Evolutionary conservation across 352 stramenopile genomes (phyloP).

Genomic region (Globisporangium nagaii): DNA sequence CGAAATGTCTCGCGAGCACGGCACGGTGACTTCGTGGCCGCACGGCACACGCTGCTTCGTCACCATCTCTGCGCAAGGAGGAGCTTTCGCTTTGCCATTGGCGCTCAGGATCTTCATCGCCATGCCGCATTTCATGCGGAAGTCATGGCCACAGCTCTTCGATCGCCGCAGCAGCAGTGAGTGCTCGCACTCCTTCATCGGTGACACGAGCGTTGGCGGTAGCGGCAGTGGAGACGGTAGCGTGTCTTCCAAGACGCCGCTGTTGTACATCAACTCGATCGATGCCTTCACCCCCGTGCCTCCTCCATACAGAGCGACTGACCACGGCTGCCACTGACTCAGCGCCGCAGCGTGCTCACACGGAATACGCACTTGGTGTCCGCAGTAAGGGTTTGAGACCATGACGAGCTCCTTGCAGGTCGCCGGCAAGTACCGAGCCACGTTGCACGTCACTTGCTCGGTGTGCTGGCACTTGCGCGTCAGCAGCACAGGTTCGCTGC

Average conservation of each 20-base stretch:
- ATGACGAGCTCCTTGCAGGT: constrained; percentile 28
- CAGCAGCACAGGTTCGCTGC: constrained; percentile 26
- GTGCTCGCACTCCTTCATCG: constrained; percentile 30
- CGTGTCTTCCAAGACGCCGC: constrained; percentile 34
- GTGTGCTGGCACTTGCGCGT: constrained; percentile 37
- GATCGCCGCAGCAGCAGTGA: constrained; percentile 33
- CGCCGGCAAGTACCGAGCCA: constrained; percentile 24
- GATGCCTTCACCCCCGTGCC: not conserved
- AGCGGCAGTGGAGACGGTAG: constrained; percentile 19
- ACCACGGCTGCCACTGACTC: constrained; percentile 47
- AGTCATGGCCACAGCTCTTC: constrained; percentile 47
- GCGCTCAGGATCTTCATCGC: constrained; percentile 34
- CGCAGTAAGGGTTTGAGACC: constrained; percentile 30
- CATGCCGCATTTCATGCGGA: constrained; percentile 43
- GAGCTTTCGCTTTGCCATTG: constrained; percentile 2
- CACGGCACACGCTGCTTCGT: constrained; percentile 29
- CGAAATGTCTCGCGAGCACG: constrained; percentile 31
- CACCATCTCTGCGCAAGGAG: constrained; percentile 20
- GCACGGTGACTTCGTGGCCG: constrained; percentile 29
- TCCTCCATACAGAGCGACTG: not conserved
- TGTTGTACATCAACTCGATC: constrained; percentile 22
- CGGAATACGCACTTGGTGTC: constrained; percentile 33
- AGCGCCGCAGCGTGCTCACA: constrained; percentile 28
- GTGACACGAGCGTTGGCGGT: constrained; percentile 17
- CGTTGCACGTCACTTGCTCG: constrained; percentile 40